These are phyloP conservation scores for Mariannaea sp. DNA, from an alignment of 2,329 filamentous ascomycete species.

Conservation along the genomic window DNA sequence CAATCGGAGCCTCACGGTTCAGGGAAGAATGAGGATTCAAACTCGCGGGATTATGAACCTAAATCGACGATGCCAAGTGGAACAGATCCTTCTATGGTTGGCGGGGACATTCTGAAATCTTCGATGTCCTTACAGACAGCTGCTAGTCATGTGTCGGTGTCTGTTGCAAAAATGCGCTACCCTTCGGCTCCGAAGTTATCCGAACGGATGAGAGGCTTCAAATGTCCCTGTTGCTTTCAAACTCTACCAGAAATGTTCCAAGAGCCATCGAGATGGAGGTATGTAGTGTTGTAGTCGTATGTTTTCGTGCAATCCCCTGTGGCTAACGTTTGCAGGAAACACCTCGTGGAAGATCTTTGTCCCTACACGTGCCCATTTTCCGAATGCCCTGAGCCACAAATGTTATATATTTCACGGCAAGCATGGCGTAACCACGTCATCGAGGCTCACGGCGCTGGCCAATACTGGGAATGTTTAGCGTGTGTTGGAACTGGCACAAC, in stretches of 20 bases:
- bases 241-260: constrained; percentile 14
- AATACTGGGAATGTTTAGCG: constrained; percentile 11
- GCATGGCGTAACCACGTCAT: constrained; percentile 2
- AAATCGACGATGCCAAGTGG: background rate
- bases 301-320: background rate
- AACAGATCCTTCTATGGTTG: background rate
- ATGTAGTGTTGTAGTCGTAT: background rate
- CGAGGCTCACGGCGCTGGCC: background rate
- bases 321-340: constrained; percentile 5
- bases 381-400: background rate
- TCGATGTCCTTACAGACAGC: background rate
- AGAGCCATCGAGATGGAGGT: constrained; percentile 9
- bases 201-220: constrained; percentile 4
- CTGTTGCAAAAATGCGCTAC: constrained; percentile 7
- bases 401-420: constrained; percentile 2
- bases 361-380: constrained; percentile 10
- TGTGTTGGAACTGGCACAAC: constrained; percentile 1
- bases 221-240: constrained; percentile 19
- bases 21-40: too few species aligned
- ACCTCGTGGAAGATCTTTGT: constrained; percentile 8
- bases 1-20: background rate
- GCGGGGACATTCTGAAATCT: background rate
- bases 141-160: constrained; percentile 8
- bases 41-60: background rate
- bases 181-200: background rate